A percentile compares a stretch with the other conserved stretches of the same genome.
Conservation (phyloP, 495 filamentous ascomycete genomes). For the Lophium mytilinum region DNA sequence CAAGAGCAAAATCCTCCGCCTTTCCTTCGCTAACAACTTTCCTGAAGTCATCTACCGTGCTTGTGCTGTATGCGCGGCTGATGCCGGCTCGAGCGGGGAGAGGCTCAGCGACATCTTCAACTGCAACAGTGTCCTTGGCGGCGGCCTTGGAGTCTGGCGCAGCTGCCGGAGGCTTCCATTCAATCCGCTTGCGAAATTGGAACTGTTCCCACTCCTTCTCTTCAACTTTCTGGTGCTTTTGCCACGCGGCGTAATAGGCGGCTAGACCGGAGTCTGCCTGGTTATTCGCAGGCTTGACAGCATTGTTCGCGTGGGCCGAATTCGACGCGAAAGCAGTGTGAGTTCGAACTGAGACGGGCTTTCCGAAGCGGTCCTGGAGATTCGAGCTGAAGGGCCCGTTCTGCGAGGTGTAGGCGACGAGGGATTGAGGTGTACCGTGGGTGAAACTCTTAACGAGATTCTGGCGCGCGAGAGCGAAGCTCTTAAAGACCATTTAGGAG, state of each 20-base stretch:
- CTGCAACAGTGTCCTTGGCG: constrained; percentile 42
- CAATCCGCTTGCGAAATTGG: constrained; percentile 76
- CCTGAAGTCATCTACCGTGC: constrained; percentile 50
- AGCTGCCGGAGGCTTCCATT: constrained; percentile 59
- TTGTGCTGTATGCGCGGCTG: constrained; percentile 42
- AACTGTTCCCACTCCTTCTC: constrained; percentile 85
- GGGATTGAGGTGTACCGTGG: constrained; percentile 94
- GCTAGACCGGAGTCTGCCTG: constrained; percentile 45
- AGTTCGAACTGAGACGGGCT: constrained; percentile 53
- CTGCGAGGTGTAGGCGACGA: constrained; percentile 84
- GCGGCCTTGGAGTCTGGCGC: constrained; percentile 45
- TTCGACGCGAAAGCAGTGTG: constrained; percentile 65
- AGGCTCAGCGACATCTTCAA: constrained; percentile 41
- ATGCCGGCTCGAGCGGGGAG: constrained; percentile 38
- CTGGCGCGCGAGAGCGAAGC: constrained; percentile 90
- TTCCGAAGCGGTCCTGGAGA: constrained; percentile 48
- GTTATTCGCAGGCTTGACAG: constrained; percentile 33
- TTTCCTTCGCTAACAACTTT: constrained; percentile 45
- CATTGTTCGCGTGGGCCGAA: constrained; percentile 33
- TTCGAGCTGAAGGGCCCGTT: constrained; percentile 38
- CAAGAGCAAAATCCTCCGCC: constrained; percentile 45
- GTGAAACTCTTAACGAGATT: constrained; percentile 93
- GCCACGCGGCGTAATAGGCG: constrained; percentile 84
- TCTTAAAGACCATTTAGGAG: constrained; percentile 77
- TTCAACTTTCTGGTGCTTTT: constrained; percentile 61